Base-by-base conservation (phyloP, 202 grass and related monocot species). In the Musa balbisiana region DNA sequence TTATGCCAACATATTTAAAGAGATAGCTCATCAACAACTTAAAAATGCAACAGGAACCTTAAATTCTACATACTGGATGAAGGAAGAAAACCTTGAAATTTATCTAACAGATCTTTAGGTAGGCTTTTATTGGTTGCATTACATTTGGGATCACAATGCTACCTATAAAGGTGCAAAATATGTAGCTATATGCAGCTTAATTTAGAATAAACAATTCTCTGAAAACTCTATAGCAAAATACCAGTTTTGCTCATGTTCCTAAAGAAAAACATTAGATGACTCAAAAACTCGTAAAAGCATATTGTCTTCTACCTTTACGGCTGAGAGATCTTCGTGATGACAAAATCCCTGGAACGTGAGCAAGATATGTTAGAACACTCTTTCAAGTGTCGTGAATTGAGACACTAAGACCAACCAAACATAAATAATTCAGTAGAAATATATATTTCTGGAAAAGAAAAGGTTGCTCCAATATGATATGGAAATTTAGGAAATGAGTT, bases 341-440 rank as follows among this genome's bases (percentile, higher is more conserved):
- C 79, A 87, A 86, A 93, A 79, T 21, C 66, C 88, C 94, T 98
- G 83, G 49, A 80, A 55, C 20, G 1, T 15, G 19, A 55, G 24
- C 10, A 50, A 74, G 33, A 26, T 17, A 56, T 3, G 8, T 58
- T 20, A 74, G 9, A 52, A 11, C 1, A 56, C 26, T 55, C 11
- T 25, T 55, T 56, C 22, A 55, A 74, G 53, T 73, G 20, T 13
- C 2, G 26, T 52, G 67, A 19, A 71, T n/a, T n/a, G 25, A 21
- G 10, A 51, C 11, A 43, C 33, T 43, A 43, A 43, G 33, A 43
- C 33, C 33, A 43, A 43, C 33, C 33, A 71, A n/a, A 51, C 2
- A 71, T 12, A 21, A 71, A 51, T 71, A 49, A 51, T 17, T 11
- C 33, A 51, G 16, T 52, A 71, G 27, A 71, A 23, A 50, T 49